Evolutionary conservation across 2,329 filamentous ascomycete species (phyloP).

Genomic region (Torrubiella hemipterigena): DNA sequence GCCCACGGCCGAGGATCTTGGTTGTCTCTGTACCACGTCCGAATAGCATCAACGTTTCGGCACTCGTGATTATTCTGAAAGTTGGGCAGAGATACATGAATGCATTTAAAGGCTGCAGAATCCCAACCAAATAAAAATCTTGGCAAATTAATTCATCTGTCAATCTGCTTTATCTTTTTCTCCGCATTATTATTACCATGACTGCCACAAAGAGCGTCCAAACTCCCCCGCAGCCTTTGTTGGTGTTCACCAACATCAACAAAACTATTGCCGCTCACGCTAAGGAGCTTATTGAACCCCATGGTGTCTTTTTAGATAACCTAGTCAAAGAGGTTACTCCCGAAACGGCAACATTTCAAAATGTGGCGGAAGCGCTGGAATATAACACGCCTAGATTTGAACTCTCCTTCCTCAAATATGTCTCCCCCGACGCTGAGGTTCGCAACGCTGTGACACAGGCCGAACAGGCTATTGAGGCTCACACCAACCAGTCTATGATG

Average conservation of each 20-base stretch:
- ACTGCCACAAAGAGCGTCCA: slow-evolving; percentile 47
- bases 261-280: slow-evolving; percentile 56
- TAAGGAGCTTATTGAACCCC: slow-evolving; percentile 51
- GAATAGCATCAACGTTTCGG: too few relatives aligned
- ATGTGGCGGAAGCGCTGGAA: too few relatives aligned
- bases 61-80: too few relatives aligned
- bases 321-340: slow-evolving; percentile 49
- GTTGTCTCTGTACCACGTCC: too few relatives aligned
- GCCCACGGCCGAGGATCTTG: too few relatives aligned
- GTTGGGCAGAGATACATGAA: too few relatives aligned
- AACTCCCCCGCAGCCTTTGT: slow-evolving; percentile 64
- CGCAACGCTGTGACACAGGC: slow-evolving; percentile 67
- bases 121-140: too few relatives aligned
- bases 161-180: too few relatives aligned
- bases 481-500: slow-evolving; percentile 67
- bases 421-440: slow-evolving; percentile 55
- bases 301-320: slow-evolving; percentile 52
- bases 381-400: too few relatives aligned
- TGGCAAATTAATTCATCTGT: too few relatives aligned
- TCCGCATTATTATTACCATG: slow-evolving; percentile 34
- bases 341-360: slow-evolving; percentile 38
- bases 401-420: slow-evolving; percentile 69
- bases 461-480: slow-evolving; percentile 65
- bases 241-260: slow-evolving; percentile 64
- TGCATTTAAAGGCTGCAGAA: too few relatives aligned